Evolutionary conservation across 2,329 filamentous ascomycete genomes (phyloP), one percentile per base, ranked within the genome.

Genomic region (Tolypocladium cylindrosporum): DNA sequence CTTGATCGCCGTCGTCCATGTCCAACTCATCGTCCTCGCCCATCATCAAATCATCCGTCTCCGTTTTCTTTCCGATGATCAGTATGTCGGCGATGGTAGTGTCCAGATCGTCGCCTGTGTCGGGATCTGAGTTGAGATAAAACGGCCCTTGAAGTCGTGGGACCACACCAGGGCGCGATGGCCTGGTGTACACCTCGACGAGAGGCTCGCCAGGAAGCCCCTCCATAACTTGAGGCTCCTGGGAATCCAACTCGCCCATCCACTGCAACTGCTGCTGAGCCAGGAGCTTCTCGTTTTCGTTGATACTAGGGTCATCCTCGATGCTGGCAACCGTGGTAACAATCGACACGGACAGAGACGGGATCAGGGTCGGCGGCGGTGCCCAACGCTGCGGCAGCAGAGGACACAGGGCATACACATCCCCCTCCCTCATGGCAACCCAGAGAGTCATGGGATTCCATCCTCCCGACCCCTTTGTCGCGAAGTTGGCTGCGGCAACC

Each of bases 391-490:
- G 85, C 0, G 94, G 94, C 39, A 99, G 77, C 45, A 99, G 79
- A 1, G 94, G 94, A 68, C 92, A 97, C 10, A 99, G 77, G 1
- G 93, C 92, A 68, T 99, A 99, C 7, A 97, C 82, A 68, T 97
- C 92, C 4, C 94, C 94, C 60, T 91, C 89, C 42, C 85, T 85
- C 89, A 97, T 99, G n/a, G 92, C 91, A 55, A 97, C 77, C 90
- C 93, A 99, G 13, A 99, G 79, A 0, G 94, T 97, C 89, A 97
- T 97, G 11, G 92, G 85, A 9, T 91, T 89, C 94, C 94, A 99
- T 57, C 91, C 91, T 16, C 91, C 93, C 8, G 83, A 82, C 41
- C 78, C 79, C 62, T 80, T 79, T 14, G 76, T 77, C 41, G 81
- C 78, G 74, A 99, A 99, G 69, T 86, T 90, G 55, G 92, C 91